Evolutionary conservation across 371 early-diverging fungal species (phyloP).

Genomic region (Mortierella sp.): DNA sequence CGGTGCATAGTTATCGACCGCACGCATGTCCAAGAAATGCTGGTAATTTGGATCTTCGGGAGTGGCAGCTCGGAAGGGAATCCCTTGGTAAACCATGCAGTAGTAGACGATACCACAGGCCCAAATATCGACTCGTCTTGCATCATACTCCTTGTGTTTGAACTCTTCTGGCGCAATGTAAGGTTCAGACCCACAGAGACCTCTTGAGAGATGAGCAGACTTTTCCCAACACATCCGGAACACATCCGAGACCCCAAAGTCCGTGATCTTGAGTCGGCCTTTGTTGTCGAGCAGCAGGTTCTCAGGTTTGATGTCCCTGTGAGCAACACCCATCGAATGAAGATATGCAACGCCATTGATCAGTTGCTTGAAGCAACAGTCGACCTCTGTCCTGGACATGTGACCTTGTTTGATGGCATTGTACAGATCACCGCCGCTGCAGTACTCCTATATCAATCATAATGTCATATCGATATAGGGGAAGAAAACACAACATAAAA

Average conservation of each 20-base stretch:
- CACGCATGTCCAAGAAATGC: slow-evolving; percentile 64
- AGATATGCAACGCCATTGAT: slow-evolving; percentile 89
- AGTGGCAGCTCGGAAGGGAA: slow-evolving; percentile 81
- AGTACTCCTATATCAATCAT: slow-evolving; percentile 61
- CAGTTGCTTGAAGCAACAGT: slow-evolving; percentile 93
- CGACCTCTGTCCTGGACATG: slow-evolving; percentile 75
- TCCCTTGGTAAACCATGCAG: slow-evolving; percentile 77
- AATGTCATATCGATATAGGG: no score
- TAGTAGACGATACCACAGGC: slow-evolving; percentile 87
- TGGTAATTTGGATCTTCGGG: slow-evolving; percentile 69
- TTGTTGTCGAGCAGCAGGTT: slow-evolving; percentile 89
- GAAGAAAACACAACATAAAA: not conserved
- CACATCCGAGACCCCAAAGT: slow-evolving; percentile 97
- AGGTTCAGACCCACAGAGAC: slow-evolving; percentile 87
- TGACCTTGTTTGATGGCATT: slow-evolving; percentile 73
- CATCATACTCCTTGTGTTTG: slow-evolving; percentile 75
- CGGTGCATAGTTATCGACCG: slow-evolving; percentile 62
- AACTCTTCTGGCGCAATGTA: slow-evolving; percentile 93
- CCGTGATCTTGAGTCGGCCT: slow-evolving; percentile 95
- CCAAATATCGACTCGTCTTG: slow-evolving; percentile 87
- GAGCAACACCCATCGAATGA: slow-evolving; percentile 95
- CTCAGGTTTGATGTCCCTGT: slow-evolving; percentile 91
- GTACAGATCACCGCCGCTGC: slow-evolving; percentile 86
- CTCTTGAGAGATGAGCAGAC: slow-evolving; percentile 69
- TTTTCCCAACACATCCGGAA: slow-evolving; percentile 84